Evolutionary conservation across 208 protist genomes (phyloP), one percentile per base, ranked within the genome.

Genomic region (Crithidia acanthocephali): DNA sequence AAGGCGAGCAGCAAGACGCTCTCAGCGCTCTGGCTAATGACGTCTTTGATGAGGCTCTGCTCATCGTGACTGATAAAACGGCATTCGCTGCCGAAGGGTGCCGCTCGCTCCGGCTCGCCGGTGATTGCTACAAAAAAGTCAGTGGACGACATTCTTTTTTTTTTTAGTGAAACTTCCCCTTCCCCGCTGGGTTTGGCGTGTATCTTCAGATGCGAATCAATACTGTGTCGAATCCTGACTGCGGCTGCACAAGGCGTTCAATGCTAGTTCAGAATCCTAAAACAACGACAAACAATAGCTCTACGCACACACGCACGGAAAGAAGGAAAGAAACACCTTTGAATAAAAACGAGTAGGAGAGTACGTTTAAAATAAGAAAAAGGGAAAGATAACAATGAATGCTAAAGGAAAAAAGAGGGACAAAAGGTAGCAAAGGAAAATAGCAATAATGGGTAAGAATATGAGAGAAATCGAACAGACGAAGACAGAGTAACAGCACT

Each of bases 1-100:
- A 87, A 66, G 2, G 59, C 69, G 4, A 92, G 57, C 4, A 90
- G 61, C 2, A 92, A 64, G n/a, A 81, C 69, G 44, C 77, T 74
- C 25, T 68, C 79, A 20, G 67, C 59, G 18, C 53, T 55, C n/a
- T 83, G 71, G 11, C 50, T 75, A 27, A 80, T 48, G 8, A 88
- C 73, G 3, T 79, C 63, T 23, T 76, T 72, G 28, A 83, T 65
- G 11, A 92, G 48, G 0, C 60, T 45, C 25, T 76, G 64, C 40
- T 71, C 62, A 55, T 79, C 73, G 47, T 53, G 11, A 20, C 57
- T 56, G 28, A 51, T 70, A 40, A 73, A 73, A 23, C 69, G 35
- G 61, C 76, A 67, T 50, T 57, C 50, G 16, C 59, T 47, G 25
- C 42, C 70, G 57, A 83, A 87, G n/a, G 48, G 55, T 45, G 76